Conservation (phyloP, 495 filamentous ascomycete genomes). For the Rusavskia elegans region DNA sequence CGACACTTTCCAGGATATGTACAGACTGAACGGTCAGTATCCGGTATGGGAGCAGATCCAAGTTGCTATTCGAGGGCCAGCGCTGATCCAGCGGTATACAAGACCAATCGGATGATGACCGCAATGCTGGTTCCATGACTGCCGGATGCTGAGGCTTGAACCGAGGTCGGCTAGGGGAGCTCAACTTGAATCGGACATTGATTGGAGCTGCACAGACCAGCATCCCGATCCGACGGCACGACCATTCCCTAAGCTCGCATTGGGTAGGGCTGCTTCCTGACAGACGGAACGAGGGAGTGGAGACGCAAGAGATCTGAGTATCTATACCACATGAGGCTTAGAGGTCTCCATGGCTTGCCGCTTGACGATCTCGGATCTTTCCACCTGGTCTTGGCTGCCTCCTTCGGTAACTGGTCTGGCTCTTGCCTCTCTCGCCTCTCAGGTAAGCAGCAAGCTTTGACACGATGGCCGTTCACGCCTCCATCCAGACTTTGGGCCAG, state of each 20-base stretch:
- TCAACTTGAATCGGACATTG: constrained; percentile 26
- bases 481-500: no score
- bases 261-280: not conserved
- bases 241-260: not conserved
- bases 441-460: not conserved
- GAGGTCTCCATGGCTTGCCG: not conserved
- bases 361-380: constrained; percentile 2
- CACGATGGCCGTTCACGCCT: no score
- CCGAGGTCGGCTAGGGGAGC: constrained; percentile 9
- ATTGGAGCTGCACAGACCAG: constrained; percentile 13
- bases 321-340: not conserved
- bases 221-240: not conserved
- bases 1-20: not conserved
- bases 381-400: not conserved
- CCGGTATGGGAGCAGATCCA: not conserved
- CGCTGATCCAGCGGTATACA: not conserved
- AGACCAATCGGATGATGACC: not conserved
- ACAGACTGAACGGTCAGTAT: not conserved
- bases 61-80: not conserved
- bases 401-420: constrained; percentile 1
- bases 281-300: not conserved
- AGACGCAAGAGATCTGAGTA: not conserved
- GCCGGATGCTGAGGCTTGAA: not conserved
- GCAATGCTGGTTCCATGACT: not conserved
- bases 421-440: not conserved